Evolutionary conservation across 1,139 yeast genomes (phyloP).

Genomic region (Pichia sp.): DNA sequence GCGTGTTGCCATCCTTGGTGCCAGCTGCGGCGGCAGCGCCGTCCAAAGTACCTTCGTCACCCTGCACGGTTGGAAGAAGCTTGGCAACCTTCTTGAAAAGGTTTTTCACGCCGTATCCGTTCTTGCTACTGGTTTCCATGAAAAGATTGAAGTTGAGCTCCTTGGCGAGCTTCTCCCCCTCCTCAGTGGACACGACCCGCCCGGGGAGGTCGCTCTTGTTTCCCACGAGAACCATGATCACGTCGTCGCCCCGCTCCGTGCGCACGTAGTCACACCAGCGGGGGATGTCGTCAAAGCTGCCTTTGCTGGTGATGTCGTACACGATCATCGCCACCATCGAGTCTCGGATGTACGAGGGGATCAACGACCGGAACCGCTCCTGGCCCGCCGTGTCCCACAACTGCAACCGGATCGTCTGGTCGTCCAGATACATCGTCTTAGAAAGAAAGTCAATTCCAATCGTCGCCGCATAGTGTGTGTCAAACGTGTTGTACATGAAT

Average conservation of each 20-base stretch:
- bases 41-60: conserved; percentile 18
- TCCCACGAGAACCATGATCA: conserved; percentile 71
- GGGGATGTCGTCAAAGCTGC: conserved; percentile 68
- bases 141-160: conserved; percentile 72
- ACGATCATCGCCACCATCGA: conserved; percentile 96
- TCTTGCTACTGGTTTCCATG: conserved; percentile 92
- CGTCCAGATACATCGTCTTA: conserved; percentile 76
- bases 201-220: conserved; percentile 77
- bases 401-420: conserved; percentile 57
- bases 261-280: conserved; percentile 86
- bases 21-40: conserved; percentile 7
- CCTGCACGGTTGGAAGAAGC: conserved; percentile 74
- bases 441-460: conserved; percentile 94
- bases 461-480: conserved; percentile 92
- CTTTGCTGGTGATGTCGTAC: conserved; percentile 83
- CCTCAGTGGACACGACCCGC: conserved; percentile 69
- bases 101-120: conserved; percentile 87
- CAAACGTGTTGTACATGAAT: conserved; percentile 98
- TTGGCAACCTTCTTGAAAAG: conserved; percentile 88
- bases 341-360: conserved; percentile 92
- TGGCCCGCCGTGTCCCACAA: conserved; percentile 85
- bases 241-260: conserved; percentile 68
- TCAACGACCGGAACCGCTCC: conserved; percentile 77
- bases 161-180: conserved; percentile 74
- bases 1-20: conserved; percentile 13